Base-by-base conservation (phyloP, 1,284 basidiomycete species). In the Ustilago nuda region DNA sequence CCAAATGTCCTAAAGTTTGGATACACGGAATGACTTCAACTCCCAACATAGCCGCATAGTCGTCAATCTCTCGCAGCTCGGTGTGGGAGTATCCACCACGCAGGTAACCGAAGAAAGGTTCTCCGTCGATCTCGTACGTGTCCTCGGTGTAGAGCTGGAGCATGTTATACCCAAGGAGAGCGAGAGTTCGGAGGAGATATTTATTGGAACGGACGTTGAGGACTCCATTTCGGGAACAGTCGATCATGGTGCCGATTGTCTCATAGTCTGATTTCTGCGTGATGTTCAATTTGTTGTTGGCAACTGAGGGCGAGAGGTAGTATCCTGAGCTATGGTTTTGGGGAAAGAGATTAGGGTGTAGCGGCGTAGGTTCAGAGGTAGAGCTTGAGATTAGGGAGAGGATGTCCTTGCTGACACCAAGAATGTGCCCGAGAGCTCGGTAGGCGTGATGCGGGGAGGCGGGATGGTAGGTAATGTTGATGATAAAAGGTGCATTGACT, bases 31-130 rank as follows among this genome's bases (percentile, higher is more conserved):
- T 79, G 9, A 79, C 72, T 56, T 83, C 81, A 33, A 83, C 82
- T 27, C 81, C 81, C 11, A 83, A 60, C 12, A 15, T 11, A 19
- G 55, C 55, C 1, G 81, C 80, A 45, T 86, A 87, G 53, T 87
- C 83, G 61, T 87, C 86, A 52, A 87, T 86, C 56, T 83, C 77
- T 6, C 72, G 61, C 13, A 87, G 73, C 66, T 87, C 86, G 0
- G 56, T 46, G 17, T 66, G 36, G 2, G 74, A 60, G 52, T 84
- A 84, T n/a, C 80, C 81, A 11, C 83, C 83, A 12, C 83, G 65
- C 66, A 84, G 77, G 63, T 84, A 84, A 56, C 86, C 86, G 57
- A 87, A 87, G 79, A 87, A 87, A 3, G 86, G 86, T 67, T 87
- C 86, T 59, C 77, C 81, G 6, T 77, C 55, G 54, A 87, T 84